Percentiles rank a stretch among this genome's conserved stretches.
Conservation (phyloP, 306 rosid species). For the barrel medic (Medicago truncatula) region MtrunA17r5.0-ANR NC_053049.1:17061001-17061500, state of each 20-base stretch:
- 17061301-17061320: neutral
- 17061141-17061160: conserved; percentile 18
- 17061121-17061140: conserved; percentile 1
- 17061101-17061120: neutral
- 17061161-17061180: neutral
- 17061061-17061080: conserved; percentile 18
- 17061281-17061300: conserved; percentile 1
- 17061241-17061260: neutral
- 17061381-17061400: too few relatives aligned
- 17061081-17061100: conserved; percentile 9
- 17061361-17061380: neutral
- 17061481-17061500: conserved; percentile 4
- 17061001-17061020: conserved; percentile 7
- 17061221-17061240: neutral
- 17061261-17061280: neutral
- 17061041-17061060: conserved; percentile 8
- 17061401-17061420: neutral
- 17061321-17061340: neutral
- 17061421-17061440: neutral
- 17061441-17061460: conserved; percentile 3
- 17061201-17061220: conserved; percentile 2
- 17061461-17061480: conserved; percentile 7
- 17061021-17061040: conserved; percentile 32
- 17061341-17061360: neutral
- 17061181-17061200: neutral